phyloP scores from a whole-genome alignment of 1,139 yeast species.

The Suhomyces wounanorum region DNA sequence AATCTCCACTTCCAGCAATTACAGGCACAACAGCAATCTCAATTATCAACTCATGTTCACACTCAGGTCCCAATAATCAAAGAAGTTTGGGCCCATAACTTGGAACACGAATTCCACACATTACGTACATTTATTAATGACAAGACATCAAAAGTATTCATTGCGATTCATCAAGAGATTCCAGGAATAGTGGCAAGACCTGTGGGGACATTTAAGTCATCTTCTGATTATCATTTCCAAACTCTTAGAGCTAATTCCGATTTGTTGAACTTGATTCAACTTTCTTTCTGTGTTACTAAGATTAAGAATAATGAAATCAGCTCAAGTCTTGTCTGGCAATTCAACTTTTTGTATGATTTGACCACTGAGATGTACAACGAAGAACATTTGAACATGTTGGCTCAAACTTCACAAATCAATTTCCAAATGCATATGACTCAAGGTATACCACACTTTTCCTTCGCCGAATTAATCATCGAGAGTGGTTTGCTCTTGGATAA shows the following conservation, averaged over 20 bases:
- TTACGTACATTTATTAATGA: conserved; percentile 68
- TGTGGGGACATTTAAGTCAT: conserved; percentile 89
- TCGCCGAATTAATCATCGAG: conserved; percentile 82
- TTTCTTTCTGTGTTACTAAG: conserved; percentile 84
- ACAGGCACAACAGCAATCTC: conserved; percentile 23
- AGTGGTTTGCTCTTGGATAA: conserved; percentile 81
- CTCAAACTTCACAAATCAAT: conserved; percentile 83
- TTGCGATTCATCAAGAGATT: conserved; percentile 86
- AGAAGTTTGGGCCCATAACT: conserved; percentile 85
- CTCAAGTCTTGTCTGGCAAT: conserved; percentile 87
- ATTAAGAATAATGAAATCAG: conserved; percentile 68
- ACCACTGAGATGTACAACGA: conserved; percentile 80
- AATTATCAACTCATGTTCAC: conserved; percentile 19
- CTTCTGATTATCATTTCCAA: conserved; percentile 93
- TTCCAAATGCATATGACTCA: conserved; percentile 71
- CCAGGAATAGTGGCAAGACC: conserved; percentile 98
- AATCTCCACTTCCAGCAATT: conserved; percentile 15
- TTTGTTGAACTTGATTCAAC: conserved; percentile 78
- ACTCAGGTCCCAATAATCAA: conserved; percentile 44
- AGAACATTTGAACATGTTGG: conserved; percentile 64
- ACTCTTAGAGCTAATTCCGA: conserved; percentile 92
- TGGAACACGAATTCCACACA: conserved; percentile 77
- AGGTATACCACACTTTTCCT: conserved; percentile 79
- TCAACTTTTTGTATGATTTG: conserved; percentile 83
- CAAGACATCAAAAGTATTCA: conserved; percentile 57